A percentile compares a stretch with the other conserved stretches of the same genome.
Evolutionary conservation across 73 alveolate genomes (phyloP).

Genomic region (Symbiodinium natans): DNA sequence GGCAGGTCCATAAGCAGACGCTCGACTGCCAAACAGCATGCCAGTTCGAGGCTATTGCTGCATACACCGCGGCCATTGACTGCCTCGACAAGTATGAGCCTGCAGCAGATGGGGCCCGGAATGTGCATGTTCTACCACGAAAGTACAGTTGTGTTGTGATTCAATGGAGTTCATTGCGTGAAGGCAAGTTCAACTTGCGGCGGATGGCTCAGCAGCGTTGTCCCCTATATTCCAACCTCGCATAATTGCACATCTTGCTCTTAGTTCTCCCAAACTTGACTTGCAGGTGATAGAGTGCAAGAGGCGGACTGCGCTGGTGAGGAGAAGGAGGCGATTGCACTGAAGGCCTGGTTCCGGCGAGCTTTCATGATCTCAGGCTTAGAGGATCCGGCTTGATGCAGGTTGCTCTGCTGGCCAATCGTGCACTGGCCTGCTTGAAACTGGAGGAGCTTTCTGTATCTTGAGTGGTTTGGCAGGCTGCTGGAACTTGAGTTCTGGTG

Average conservation of each 20-base stretch:
- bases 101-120: background rate
- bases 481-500: background rate
- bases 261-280: background rate
- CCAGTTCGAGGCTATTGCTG: conserved; percentile 43
- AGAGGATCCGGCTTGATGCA: background rate
- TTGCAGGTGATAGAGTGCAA: background rate
- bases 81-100: conserved; percentile 85
- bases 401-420: conserved; percentile 87
- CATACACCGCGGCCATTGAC: conserved; percentile 80
- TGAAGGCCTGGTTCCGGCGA: background rate
- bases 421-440: conserved; percentile 58
- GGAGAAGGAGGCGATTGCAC: conserved; percentile 58
- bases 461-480: background rate
- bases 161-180: background rate
- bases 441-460: conserved; percentile 55
- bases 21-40: background rate
- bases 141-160: background rate
- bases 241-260: too few species aligned
- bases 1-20: background rate
- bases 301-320: conserved; percentile 29
- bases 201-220: background rate
- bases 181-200: background rate
- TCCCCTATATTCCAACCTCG: too few species aligned
- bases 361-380: too few species aligned
- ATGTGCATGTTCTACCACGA: background rate